Evolutionary conservation across 805 yeast species (phyloP).

Genomic region (Starmerella khaoyaiensis): DNA sequence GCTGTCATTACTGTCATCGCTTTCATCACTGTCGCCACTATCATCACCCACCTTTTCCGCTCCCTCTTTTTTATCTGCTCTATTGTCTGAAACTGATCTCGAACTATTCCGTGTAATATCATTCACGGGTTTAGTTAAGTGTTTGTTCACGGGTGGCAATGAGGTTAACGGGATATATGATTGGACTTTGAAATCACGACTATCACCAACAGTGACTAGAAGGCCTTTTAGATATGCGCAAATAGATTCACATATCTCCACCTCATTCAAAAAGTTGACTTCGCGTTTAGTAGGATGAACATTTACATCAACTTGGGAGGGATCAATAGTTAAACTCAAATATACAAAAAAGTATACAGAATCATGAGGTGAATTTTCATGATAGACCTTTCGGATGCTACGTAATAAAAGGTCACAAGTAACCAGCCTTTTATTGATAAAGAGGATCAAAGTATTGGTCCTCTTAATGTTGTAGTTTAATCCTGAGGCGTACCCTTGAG

Average conservation of each 20-base stretch:
- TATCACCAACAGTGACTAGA: slow-evolving; percentile 46
- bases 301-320: slow-evolving; percentile 75
- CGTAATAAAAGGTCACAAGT: slow-evolving; percentile 66
- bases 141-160: slow-evolving; percentile 23
- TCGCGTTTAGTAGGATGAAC: slow-evolving; percentile 93
- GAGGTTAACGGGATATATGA: slow-evolving; percentile 29
- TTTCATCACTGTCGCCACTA: background rate
- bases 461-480: slow-evolving; percentile 62
- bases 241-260: slow-evolving; percentile 61
- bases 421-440: slow-evolving; percentile 76
- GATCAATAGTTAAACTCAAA: slow-evolving; percentile 50
- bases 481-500: slow-evolving; percentile 53
- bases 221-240: slow-evolving; percentile 37
- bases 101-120: slow-evolving; percentile 71
- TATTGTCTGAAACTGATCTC: slow-evolving; percentile 36
- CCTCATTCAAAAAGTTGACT: slow-evolving; percentile 74
- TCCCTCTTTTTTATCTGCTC: background rate
- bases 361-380: slow-evolving; percentile 64
- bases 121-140: slow-evolving; percentile 40
- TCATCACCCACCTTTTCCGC: background rate
- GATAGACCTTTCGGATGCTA: slow-evolving; percentile 50
- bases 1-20: background rate
- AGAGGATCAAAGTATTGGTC: slow-evolving; percentile 54
- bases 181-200: slow-evolving; percentile 58
- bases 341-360: slow-evolving; percentile 58